These are phyloP conservation scores for Agapanthus africanus DNA, from an alignment of 106 monocot species.

Conservation along the genomic window DNA sequence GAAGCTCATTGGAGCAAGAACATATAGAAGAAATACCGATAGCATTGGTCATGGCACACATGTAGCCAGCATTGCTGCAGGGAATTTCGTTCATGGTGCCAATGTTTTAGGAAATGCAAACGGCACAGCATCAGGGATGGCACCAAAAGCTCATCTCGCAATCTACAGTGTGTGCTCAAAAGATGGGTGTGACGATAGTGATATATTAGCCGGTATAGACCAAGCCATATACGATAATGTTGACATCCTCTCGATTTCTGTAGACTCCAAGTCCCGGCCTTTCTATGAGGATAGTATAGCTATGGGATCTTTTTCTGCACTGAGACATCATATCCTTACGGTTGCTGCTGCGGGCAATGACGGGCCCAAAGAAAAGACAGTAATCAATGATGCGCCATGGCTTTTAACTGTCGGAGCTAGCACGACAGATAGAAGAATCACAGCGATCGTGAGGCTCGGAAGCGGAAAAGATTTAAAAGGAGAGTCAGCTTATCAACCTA, in stretches of 20 bases:
- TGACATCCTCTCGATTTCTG: slow-evolving; percentile 20
- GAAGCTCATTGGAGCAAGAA: slow-evolving; percentile 16
- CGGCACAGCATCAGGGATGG: slow-evolving; percentile 19
- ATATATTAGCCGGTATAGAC: slow-evolving; percentile 21
- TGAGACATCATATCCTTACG: neutral
- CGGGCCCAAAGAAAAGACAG: neutral
- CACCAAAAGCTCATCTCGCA: slow-evolving; percentile 20
- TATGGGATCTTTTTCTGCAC: slow-evolving; percentile 4
- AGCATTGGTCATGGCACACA: slow-evolving; percentile 50
- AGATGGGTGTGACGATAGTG: neutral
- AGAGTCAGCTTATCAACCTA: slow-evolving; percentile 20
- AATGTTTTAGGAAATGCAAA: slow-evolving; percentile 7
- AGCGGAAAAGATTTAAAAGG: slow-evolving; percentile 17
- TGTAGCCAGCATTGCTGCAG: slow-evolving; percentile 30
- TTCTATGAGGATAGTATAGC: neutral
- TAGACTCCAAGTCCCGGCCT: neutral
- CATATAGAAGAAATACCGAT: slow-evolving; percentile 8
- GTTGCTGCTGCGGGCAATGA: neutral
- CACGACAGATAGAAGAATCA: slow-evolving; percentile 25
- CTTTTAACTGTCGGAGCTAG: slow-evolving; percentile 31
- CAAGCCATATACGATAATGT: slow-evolving; percentile 24
- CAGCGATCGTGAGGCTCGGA: slow-evolving; percentile 23
- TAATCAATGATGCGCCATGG: slow-evolving; percentile 33
- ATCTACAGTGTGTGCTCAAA: slow-evolving; percentile 21
- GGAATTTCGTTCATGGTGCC: slow-evolving; percentile 21